A percentile compares a stretch with the other conserved stretches of the same genome.
Evolutionary conservation across 495 filamentous ascomycete genomes (phyloP).

Genomic region (Podospora pseudoanserina): DNA sequence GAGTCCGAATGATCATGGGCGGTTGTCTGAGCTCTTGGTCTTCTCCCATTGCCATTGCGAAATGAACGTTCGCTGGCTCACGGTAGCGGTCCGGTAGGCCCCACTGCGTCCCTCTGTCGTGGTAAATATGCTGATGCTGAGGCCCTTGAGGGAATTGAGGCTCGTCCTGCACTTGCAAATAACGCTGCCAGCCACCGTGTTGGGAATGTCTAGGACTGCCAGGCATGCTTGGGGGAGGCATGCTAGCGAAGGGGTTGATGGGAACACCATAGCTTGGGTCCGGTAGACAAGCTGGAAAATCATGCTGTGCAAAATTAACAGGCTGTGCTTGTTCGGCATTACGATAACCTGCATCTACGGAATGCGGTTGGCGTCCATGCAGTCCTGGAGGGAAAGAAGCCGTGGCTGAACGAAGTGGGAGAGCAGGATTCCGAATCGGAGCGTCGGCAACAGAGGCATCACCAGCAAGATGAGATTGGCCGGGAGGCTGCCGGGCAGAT

Average conservation of each 20-base stretch:
- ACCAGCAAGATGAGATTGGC: background rate
- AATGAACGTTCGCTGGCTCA: background rate
- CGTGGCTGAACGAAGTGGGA: background rate
- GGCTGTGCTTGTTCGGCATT: background rate
- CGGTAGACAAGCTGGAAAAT: background rate
- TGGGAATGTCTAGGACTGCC: background rate
- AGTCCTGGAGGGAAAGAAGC: background rate
- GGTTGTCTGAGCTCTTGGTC: background rate
- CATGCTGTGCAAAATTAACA: background rate
- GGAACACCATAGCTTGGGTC: background rate
- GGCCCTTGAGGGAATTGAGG: background rate
- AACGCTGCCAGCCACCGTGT: background rate
- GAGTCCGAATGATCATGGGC: background rate
- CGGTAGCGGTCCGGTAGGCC: background rate
- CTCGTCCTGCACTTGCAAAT: background rate
- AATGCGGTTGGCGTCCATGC: background rate
- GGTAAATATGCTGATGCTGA: background rate
- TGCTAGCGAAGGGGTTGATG: background rate
- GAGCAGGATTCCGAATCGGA: background rate
- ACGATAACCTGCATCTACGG: background rate
- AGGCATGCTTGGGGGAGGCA: background rate
- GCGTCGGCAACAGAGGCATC: background rate
- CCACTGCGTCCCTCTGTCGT: background rate
- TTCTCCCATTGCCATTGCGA: background rate
- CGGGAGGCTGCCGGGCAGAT: background rate